phyloP scores from a whole-genome alignment of 192 early-diverging fungal species.

The Coemansia sp. region DNA sequence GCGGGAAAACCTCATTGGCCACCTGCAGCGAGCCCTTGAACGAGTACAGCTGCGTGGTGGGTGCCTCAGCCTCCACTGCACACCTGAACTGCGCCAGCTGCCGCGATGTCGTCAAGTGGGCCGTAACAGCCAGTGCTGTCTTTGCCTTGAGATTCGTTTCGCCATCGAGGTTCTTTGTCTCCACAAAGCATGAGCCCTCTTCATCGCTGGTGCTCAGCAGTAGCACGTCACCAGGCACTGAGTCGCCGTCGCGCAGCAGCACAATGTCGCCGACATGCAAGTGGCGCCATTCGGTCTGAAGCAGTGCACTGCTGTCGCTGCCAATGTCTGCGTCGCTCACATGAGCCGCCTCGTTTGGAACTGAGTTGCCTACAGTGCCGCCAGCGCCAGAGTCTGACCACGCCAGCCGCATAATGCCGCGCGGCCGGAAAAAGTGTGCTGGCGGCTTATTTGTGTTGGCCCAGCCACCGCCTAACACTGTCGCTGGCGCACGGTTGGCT shows the following conservation, averaged over 20 bases:
- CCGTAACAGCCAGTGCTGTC: constrained; percentile 62
- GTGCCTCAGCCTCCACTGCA: constrained; percentile 78
- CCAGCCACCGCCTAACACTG: constrained; percentile 58
- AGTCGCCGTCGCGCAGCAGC: constrained; percentile 74
- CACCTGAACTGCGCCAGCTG: constrained; percentile 63
- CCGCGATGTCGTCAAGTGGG: constrained; percentile 53
- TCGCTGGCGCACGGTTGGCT: constrained; percentile 67
- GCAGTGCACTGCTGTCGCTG: constrained; percentile 54
- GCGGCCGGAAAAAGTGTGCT: constrained; percentile 26
- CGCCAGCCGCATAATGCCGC: constrained; percentile 47
- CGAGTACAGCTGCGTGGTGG: constrained; percentile 83
- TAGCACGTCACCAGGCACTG: constrained; percentile 89
- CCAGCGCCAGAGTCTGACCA: constrained; percentile 43
- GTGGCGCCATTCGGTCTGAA: constrained; percentile 72
- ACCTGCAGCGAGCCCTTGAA: constrained; percentile 68
- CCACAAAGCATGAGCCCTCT: constrained; percentile 86
- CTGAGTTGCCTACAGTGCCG: constrained; percentile 31
- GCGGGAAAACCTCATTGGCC: constrained; percentile 22
- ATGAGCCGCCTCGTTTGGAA: not conserved
- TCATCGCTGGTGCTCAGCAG: constrained; percentile 81
- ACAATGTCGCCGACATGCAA: constrained; percentile 89
- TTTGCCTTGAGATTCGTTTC: constrained; percentile 97
- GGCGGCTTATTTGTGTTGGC: constrained; percentile 60
- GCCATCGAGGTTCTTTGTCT: constrained; percentile 97
- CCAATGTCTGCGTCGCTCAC: constrained; percentile 12